Percentiles rank a stretch among this genome's conserved stretches.
These are phyloP conservation scores for Usnea hakonensis DNA, from an alignment of 495 filamentous ascomycete species.

Conservation along the genomic window DNA sequence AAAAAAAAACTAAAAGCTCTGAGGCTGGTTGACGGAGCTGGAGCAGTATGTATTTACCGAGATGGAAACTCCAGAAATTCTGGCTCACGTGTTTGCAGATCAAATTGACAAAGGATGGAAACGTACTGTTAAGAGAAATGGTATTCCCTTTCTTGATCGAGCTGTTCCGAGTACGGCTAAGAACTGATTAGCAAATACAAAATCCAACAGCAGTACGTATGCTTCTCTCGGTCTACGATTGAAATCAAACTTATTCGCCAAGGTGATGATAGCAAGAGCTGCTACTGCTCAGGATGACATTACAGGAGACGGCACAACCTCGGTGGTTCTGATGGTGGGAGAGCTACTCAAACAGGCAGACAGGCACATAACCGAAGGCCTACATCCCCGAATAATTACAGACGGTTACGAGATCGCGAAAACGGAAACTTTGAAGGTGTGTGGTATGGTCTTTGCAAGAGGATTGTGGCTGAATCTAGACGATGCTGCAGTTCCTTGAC, in stretches of 20 bases:
- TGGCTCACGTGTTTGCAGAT: constrained; percentile 51
- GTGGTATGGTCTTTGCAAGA: constrained; percentile 1
- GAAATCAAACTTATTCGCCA: constrained; percentile 18
- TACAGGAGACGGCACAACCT: constrained; percentile 94
- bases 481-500: constrained; percentile 69
- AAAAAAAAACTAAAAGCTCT: constrained; percentile 28
- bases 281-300: constrained; percentile 99
- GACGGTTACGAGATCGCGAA: constrained; percentile 98
- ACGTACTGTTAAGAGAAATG: constrained; percentile 94
- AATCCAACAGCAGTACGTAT: constrained; percentile 72
- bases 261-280: constrained; percentile 95
- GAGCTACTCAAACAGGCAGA: constrained; percentile 97
- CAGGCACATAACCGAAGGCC: constrained; percentile 83
- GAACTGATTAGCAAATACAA: constrained; percentile 55
- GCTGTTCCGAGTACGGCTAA: constrained; percentile 31
- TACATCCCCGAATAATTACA: constrained; percentile 94
- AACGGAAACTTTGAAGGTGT: constrained; percentile 80
- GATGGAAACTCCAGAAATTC: not conserved
- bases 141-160: constrained; percentile 40
- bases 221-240: constrained; percentile 23
- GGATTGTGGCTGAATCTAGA: not conserved
- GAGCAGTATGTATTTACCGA: constrained; percentile 56
- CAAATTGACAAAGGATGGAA: constrained; percentile 98
- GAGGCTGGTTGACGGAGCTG: constrained; percentile 92
- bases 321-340: constrained; percentile 89